Percentiles rank a stretch among this genome's conserved stretches.
phyloP scores from a whole-genome alignment of 371 early-diverging fungal genomes.

The Chytridiales sp. region DNA sequence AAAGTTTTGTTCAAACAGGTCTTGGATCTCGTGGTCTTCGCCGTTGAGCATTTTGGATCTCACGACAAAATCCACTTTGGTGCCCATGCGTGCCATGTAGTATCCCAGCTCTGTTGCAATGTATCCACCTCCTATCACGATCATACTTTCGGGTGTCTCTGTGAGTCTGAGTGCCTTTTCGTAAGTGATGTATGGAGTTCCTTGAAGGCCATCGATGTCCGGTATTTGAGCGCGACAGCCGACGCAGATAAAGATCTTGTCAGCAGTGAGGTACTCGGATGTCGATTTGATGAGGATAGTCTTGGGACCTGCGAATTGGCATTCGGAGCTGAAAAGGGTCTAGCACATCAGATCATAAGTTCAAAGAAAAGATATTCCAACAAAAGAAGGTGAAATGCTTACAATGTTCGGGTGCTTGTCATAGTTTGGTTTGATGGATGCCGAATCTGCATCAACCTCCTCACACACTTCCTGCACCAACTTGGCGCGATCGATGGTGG shows the following conservation, averaged over 20 bases:
- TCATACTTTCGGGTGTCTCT: constrained; percentile 26
- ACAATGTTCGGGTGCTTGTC: constrained; percentile 21
- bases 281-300: constrained; percentile 13
- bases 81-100: constrained; percentile 30
- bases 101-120: constrained; percentile 40
- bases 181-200: constrained; percentile 37
- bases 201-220: constrained; percentile 27
- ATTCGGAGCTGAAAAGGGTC: constrained; percentile 18
- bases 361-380: too few relatives aligned
- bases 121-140: constrained; percentile 45
- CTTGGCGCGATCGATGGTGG: constrained; percentile 13
- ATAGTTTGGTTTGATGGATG: constrained; percentile 25
- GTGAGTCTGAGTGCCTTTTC: constrained; percentile 26
- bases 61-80: constrained; percentile 27
- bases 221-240: constrained; percentile 28
- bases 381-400: neutral
- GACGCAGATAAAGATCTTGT: constrained; percentile 26
- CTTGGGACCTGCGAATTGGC: constrained; percentile 21
- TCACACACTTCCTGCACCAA: constrained; percentile 25
- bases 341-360: too few relatives aligned
- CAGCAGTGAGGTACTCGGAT: constrained; percentile 10
- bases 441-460: constrained; percentile 32
- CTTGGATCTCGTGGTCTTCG: constrained; percentile 30
- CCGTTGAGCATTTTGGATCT: constrained; percentile 29
- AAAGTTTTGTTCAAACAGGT: constrained; percentile 25